Evolutionary conservation across 495 filamentous ascomycete genomes (phyloP).

Genomic region (Penicillium taxi): DNA sequence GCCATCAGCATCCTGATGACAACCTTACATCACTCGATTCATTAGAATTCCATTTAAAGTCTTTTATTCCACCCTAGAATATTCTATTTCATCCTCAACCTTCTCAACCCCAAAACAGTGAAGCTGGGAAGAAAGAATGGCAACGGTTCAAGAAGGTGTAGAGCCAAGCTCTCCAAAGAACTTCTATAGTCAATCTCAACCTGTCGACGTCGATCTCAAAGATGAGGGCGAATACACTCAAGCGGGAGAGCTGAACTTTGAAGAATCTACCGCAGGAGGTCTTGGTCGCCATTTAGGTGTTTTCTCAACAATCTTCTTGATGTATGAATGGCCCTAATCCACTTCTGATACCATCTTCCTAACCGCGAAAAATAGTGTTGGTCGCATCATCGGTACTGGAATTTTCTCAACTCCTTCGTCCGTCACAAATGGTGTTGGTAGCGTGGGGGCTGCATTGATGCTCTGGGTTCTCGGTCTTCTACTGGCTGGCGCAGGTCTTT

Average conservation of each 20-base stretch:
- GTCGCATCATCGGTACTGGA: slow-evolving; percentile 61
- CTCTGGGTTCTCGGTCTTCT: slow-evolving; percentile 57
- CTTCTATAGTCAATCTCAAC: too few relatives aligned
- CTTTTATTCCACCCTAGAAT: too few relatives aligned
- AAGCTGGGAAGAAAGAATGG: too few relatives aligned
- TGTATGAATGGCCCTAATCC: slow-evolving; percentile 14
- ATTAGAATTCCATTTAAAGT: too few relatives aligned
- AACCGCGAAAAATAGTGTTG: slow-evolving; percentile 31
- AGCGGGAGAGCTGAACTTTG: slow-evolving; percentile 7
- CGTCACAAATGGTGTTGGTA: slow-evolving; percentile 54
- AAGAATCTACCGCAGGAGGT: slow-evolving; percentile 9
- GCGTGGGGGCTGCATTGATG: slow-evolving; percentile 52
- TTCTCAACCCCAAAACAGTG: too few relatives aligned
- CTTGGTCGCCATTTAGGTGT: slow-evolving; percentile 31
- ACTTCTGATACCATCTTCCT: background rate
- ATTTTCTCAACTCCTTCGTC: slow-evolving; percentile 64
- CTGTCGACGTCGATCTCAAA: background rate
- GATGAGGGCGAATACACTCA: background rate
- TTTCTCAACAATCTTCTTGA: slow-evolving; percentile 36
- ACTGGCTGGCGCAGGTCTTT: slow-evolving; percentile 49
- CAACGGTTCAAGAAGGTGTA: too few relatives aligned
- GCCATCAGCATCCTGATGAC: too few relatives aligned
- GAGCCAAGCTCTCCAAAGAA: too few relatives aligned
- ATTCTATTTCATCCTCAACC: too few relatives aligned
- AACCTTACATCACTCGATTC: too few relatives aligned